These are phyloP conservation scores for Haplographium delicatum DNA, from an alignment of 495 filamentous ascomycete species.

Conservation along the genomic window DNA sequence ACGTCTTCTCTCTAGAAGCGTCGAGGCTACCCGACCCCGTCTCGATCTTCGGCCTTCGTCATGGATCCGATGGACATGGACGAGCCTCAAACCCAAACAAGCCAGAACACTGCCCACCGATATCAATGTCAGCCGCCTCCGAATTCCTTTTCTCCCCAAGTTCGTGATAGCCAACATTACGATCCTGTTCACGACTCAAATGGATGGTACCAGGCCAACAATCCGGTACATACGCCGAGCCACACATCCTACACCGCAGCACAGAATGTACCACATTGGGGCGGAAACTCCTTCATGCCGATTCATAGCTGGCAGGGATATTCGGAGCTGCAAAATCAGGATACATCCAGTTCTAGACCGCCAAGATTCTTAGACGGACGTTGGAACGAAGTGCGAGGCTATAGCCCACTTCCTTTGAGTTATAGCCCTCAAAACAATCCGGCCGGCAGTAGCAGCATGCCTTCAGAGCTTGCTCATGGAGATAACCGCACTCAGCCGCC, in stretches of 20 bases:
- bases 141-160: constrained; percentile 7
- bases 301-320: constrained; percentile 13
- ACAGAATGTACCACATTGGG: constrained; percentile 10
- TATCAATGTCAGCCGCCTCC: constrained; percentile 15
- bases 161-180: constrained; percentile 19
- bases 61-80: constrained; percentile 27
- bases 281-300: constrained; percentile 1
- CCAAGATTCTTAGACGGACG: constrained; percentile 7
- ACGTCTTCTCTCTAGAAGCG: constrained; percentile 10
- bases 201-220: constrained; percentile 11
- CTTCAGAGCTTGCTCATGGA: background rate
- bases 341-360: background rate
- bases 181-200: constrained; percentile 22
- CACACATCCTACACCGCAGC: constrained; percentile 1
- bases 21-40: constrained; percentile 3
- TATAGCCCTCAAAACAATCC: background rate
- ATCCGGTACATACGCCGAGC: background rate
- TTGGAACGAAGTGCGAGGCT: constrained; percentile 13
- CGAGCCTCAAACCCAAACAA: constrained; percentile 3
- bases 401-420: constrained; percentile 11
- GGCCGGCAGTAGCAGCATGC: background rate
- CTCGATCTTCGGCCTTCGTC: background rate
- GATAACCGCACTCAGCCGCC: background rate
- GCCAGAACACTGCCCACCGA: background rate
- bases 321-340: background rate